Percentiles rank a stretch among this genome's conserved stretches.
Evolutionary conservation across 257 asterid genomes (phyloP).

Genomic region (Lycium barbarum): DNA sequence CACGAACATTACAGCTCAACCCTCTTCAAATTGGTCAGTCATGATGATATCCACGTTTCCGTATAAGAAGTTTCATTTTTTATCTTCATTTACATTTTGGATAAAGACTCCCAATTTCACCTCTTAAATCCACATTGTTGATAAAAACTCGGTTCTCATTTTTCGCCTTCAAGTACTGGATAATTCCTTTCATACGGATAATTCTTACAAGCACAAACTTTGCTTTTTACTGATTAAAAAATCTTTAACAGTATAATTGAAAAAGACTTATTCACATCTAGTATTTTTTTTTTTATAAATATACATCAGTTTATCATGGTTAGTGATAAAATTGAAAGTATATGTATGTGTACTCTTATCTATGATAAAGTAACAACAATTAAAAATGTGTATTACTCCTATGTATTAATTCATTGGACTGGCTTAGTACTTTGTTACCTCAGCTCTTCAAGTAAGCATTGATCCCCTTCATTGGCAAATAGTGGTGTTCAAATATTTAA

Average conservation of each 20-base stretch:
- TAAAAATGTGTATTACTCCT: too few species aligned
- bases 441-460: not conserved
- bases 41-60: slow-evolving; percentile 53
- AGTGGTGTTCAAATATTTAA: too few species aligned
- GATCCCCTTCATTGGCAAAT: not conserved
- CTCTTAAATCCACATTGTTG: not conserved
- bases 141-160: not conserved
- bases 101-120: not conserved
- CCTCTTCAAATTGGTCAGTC: slow-evolving; percentile 40
- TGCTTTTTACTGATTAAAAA: not conserved
- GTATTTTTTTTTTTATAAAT: too few species aligned
- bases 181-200: not conserved
- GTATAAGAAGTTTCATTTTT: not conserved
- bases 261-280: too few species aligned
- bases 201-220: not conserved
- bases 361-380: not conserved
- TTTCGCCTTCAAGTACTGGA: not conserved
- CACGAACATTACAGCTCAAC: slow-evolving; percentile 95
- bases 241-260: too few species aligned
- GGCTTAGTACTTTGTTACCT: too few species aligned
- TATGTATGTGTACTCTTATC: not conserved
- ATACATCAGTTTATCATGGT: not conserved
- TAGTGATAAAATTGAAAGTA: too few species aligned
- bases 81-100: not conserved
- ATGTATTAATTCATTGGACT: too few species aligned